A percentile compares a stretch with the other conserved stretches of the same genome.
Evolutionary conservation across 2,329 filamentous ascomycete genomes (phyloP).

Genomic region (Neodidymelliopsis sp.): DNA sequence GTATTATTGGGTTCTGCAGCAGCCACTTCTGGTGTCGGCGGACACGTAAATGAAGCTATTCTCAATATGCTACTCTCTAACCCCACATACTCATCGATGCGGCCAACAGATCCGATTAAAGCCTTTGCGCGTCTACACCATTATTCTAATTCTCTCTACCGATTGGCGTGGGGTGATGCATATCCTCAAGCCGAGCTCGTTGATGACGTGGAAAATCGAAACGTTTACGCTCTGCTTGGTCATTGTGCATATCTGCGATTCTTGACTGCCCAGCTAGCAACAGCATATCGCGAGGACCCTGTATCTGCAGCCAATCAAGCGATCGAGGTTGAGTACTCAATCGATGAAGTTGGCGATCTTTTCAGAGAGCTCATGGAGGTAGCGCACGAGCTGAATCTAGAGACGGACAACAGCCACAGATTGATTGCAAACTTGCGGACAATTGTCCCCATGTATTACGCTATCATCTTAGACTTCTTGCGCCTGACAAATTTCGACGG

Average conservation of each 20-base stretch:
- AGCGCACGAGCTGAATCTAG: conserved; percentile 19
- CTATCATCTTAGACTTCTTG: conserved; percentile 43
- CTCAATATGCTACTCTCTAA: conserved; percentile 21
- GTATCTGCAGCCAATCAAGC: conserved; percentile 14
- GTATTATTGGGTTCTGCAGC: conserved; percentile 38
- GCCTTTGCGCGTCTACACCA: conserved; percentile 41
- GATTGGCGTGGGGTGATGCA: conserved; percentile 43
- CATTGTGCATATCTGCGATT: conserved; percentile 43
- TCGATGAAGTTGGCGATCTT: conserved; percentile 25
- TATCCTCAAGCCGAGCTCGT: conserved; percentile 48
- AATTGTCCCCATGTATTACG: conserved; percentile 48
- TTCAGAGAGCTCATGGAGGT: conserved; percentile 24
- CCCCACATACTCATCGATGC: conserved; percentile 6
- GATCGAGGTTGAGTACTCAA: conserved; percentile 17
- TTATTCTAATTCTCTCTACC: conserved; percentile 46
- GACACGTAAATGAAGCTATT: conserved; percentile 41
- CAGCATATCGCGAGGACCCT: conserved; percentile 19
- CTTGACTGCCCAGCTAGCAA: conserved; percentile 41
- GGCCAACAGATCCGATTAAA: conserved; percentile 14
- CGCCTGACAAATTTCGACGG: conserved; percentile 24
- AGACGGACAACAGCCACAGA: conserved; percentile 34
- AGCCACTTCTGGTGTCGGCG: conserved; percentile 46
- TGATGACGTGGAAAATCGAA: conserved; percentile 49
- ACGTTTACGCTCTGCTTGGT: conserved; percentile 42
- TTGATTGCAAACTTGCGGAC: conserved; percentile 47